Base-by-base conservation (phyloP, 1,139 yeast genomes). In the Yamadazyma pseudoaaseri region DNA sequence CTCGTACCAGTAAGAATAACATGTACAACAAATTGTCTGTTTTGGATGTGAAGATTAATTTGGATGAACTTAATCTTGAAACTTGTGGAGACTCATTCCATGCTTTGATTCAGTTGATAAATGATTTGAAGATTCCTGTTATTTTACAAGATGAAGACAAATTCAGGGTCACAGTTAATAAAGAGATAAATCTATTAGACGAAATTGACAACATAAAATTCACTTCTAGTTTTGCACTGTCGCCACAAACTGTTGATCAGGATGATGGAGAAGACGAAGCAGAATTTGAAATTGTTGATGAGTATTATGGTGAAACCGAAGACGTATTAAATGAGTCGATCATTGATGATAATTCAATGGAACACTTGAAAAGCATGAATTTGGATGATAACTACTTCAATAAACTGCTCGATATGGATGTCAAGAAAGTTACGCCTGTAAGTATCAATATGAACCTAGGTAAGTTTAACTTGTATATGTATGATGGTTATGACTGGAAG, bases 401-500 rank as follows among this genome's bases (percentile, higher is more conserved):
- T 26, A 35, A 31, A 3, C 37, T 29, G 6, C 30, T 31, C 3
- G 29, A 30, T 6, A 30, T 31, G 3, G 35, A 35, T 3, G 35
- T 33, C 12, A 15, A 30, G 10, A 37, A 37, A 18, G 49, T 53
- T 14, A 54, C 53, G 28, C 70, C 71, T 1, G 41, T 63, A 3
- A 54, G 52, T 27, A 26, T 67, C 16, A 60, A 58, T 33, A 41
- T 68, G 5, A 65, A 63, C 36, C 8, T 46, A 8, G 43, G 49
- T 3, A 38, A 37, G 22, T 34, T 44, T 22, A 37, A 35, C 3
- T 60, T 92, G 39, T 79, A 74, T 38, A 59, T 92, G 26, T 80
- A 76, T 53, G 98, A 92, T 61, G 99, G 99, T 0, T 92, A 81
- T 51, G 98, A 92, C 53, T 89, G 97, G 96, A 75, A 75, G 37